A percentile compares a stretch with the other conserved stretches of the same genome.
These are phyloP conservation scores for Tremella fuciformis DNA, from an alignment of 768 basidiomycete species.

Conservation along the genomic window DNA sequence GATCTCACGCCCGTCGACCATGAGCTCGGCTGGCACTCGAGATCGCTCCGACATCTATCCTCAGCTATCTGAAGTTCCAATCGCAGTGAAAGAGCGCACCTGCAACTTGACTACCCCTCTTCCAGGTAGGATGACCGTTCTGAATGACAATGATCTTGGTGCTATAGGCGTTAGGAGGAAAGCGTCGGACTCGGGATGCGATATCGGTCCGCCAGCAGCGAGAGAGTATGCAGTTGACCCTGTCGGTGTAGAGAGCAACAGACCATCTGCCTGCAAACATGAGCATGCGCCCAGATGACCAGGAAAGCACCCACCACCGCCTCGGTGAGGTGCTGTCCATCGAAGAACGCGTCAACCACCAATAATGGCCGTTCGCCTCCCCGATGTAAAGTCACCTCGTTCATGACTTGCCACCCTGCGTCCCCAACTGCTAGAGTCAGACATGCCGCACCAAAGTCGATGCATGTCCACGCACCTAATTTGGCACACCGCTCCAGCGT, in stretches of 20 bases:
- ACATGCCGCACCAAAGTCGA: neutral
- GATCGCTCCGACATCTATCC: slow-evolving; percentile 76
- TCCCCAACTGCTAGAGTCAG: slow-evolving; percentile 29
- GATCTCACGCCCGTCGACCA: slow-evolving; percentile 87
- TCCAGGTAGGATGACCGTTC: slow-evolving; percentile 81
- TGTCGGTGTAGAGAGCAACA: slow-evolving; percentile 92
- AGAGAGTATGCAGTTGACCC: slow-evolving; percentile 95
- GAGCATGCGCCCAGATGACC: neutral
- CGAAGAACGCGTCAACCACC: slow-evolving; percentile 88
- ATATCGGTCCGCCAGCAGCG: slow-evolving; percentile 92
- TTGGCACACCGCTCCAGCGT: slow-evolving; percentile 24
- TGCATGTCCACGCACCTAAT: slow-evolving; percentile 28
- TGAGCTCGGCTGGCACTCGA: slow-evolving; percentile 81
- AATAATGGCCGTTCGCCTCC: slow-evolving; percentile 88
- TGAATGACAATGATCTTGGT: slow-evolving; percentile 84
- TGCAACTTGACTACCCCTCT: slow-evolving; percentile 50
- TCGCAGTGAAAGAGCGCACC: slow-evolving; percentile 32
- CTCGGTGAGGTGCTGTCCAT: slow-evolving; percentile 91
- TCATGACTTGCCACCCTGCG: slow-evolving; percentile 93
- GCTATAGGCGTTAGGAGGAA: slow-evolving; percentile 94
- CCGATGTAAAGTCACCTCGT: slow-evolving; percentile 88
- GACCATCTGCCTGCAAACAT: slow-evolving; percentile 73
- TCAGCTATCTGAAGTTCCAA: neutral
- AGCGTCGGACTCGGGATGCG: slow-evolving; percentile 85
- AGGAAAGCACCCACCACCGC: slow-evolving; percentile 67